phyloP scores from a whole-genome alignment of 2,329 filamentous ascomycete species.

The Penicillium sp. region DNA sequence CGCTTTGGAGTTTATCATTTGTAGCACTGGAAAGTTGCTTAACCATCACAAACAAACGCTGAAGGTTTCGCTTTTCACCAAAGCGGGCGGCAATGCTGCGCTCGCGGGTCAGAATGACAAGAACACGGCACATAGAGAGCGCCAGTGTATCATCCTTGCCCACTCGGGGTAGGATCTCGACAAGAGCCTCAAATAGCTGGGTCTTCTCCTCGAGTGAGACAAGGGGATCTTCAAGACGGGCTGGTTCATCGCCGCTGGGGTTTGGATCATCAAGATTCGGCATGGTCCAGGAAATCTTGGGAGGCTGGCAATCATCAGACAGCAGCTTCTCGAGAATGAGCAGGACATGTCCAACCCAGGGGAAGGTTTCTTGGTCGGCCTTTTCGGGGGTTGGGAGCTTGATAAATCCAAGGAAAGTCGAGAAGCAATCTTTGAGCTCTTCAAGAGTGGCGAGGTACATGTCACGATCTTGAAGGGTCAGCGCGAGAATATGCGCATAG shows the following conservation, averaged over 20 bases:
- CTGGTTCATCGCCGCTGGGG: constrained; percentile 54
- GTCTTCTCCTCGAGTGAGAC: constrained; percentile 65
- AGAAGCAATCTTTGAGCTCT: constrained; percentile 73
- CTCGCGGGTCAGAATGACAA: constrained; percentile 83
- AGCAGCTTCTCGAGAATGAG: constrained; percentile 87
- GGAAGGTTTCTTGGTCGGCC: constrained; percentile 73
- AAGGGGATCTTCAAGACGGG: constrained; percentile 61
- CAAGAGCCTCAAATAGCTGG: constrained; percentile 71
- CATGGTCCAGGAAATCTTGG: constrained; percentile 68
- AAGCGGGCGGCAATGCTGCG: constrained; percentile 72
- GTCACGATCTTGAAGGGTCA: constrained; percentile 76
- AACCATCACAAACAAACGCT: constrained; percentile 89
- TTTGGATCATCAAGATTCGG: constrained; percentile 50
- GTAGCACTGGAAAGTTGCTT: constrained; percentile 83
- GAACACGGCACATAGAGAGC: constrained; percentile 75
- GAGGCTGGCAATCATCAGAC: constrained; percentile 82
- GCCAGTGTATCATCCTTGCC: constrained; percentile 85
- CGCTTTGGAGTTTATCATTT: constrained; percentile 70
- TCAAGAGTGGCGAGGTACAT: constrained; percentile 79
- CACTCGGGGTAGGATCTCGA: constrained; percentile 80
- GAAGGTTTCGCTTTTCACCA: constrained; percentile 84
- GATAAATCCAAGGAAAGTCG: constrained; percentile 75
- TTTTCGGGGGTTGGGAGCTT: constrained; percentile 61
- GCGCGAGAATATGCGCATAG: constrained; percentile 85
- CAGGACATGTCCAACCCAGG: constrained; percentile 89